These are phyloP conservation scores for Comarum palustre DNA, from an alignment of 306 rosid species.

Conservation along the genomic window DNA sequence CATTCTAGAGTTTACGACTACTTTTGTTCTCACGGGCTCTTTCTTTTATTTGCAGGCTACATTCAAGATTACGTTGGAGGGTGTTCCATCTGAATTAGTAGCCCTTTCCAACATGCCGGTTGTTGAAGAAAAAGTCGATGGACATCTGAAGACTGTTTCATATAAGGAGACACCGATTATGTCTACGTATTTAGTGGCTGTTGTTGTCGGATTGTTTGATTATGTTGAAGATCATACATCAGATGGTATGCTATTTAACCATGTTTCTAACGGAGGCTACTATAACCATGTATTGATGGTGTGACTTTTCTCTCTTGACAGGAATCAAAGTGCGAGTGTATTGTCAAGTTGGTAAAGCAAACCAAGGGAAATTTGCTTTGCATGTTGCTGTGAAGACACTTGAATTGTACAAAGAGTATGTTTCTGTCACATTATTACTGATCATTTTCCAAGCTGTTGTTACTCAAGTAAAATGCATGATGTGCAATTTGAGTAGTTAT, in stretches of 20 bases:
- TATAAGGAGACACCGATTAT: constrained; percentile 82
- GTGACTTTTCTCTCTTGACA: constrained; percentile 30
- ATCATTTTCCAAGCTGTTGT: constrained; percentile 8
- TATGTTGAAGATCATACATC: constrained; percentile 82
- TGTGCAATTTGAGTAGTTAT: constrained; percentile 5
- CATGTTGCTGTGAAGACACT: constrained; percentile 75
- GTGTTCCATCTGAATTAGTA: constrained; percentile 66
- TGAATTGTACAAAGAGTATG: constrained; percentile 72
- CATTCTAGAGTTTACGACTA: neutral
- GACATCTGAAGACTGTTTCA: constrained; percentile 57
- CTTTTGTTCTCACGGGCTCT: neutral
- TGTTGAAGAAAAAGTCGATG: constrained; percentile 60
- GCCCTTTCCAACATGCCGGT: constrained; percentile 98
- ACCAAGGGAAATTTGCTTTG: constrained; percentile 84
- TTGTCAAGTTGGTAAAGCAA: constrained; percentile 81
- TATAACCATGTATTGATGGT: constrained; percentile 13
- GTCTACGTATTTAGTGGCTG: constrained; percentile 93
- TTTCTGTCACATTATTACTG: constrained; percentile 10
- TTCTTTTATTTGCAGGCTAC: constrained; percentile 63
- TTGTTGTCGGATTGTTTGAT: constrained; percentile 88
- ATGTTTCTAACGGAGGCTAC: constrained; percentile 2
- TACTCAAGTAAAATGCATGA: neutral
- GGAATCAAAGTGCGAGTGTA: constrained; percentile 92
- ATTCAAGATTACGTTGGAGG: constrained; percentile 83
- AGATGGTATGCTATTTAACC: constrained; percentile 54